Percentiles rank a stretch among this genome's conserved stretches.
Evolutionary conservation across 2,329 filamentous ascomycete genomes (phyloP).

Genomic region (Drechslerella dactyloides): DNA sequence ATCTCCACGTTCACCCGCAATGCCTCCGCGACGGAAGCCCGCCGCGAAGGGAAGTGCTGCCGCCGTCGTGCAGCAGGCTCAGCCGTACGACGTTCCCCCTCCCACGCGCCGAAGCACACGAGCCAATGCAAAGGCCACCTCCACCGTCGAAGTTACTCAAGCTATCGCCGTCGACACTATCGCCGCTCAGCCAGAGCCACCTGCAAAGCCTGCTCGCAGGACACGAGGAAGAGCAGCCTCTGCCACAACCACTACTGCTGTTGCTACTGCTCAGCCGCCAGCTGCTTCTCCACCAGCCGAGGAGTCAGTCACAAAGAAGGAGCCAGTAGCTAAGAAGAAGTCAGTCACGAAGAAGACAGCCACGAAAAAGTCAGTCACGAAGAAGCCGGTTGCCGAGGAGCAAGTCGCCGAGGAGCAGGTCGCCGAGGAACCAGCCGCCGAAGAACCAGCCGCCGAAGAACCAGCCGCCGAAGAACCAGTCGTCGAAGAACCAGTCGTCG

Average conservation of each 20-base stretch:
- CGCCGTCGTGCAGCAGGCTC: background rate
- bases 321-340: too few relatives aligned
- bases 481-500: background rate
- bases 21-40: slow-evolving; percentile 14
- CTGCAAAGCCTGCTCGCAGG: background rate
- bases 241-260: too few relatives aligned
- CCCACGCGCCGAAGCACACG: background rate
- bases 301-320: slow-evolving; percentile 15
- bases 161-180: background rate
- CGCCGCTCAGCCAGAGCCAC: background rate
- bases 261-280: background rate
- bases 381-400: slow-evolving; percentile 6
- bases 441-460: too few relatives aligned
- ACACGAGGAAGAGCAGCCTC: slow-evolving; percentile 1
- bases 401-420: background rate
- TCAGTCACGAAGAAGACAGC: background rate
- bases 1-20: background rate
- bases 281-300: background rate
- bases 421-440: too few relatives aligned
- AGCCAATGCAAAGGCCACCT: background rate
- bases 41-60: slow-evolving; percentile 7
- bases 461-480: background rate
- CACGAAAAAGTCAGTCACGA: slow-evolving; percentile 5
- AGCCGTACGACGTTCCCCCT: background rate
- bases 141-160: background rate